Evolutionary conservation across 2,329 filamentous ascomycete species (phyloP), one percentile per base, ranked within the genome.

Genomic region (Tolypocladium inflatum): DNA sequence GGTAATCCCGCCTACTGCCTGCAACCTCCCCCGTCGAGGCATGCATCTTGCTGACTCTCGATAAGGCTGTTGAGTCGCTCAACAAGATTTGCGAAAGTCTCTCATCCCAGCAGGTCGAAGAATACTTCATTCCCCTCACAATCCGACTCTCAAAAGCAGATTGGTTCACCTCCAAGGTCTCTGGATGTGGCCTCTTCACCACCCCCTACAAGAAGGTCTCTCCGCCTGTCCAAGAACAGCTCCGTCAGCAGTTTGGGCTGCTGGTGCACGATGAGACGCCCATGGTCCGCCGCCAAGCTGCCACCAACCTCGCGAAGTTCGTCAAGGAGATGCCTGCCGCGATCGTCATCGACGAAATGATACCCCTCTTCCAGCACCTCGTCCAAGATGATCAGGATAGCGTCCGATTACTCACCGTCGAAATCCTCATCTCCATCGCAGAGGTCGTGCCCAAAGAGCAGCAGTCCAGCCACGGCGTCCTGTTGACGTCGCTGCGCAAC

Each of bases 151-250:
- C 94, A 64, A 99, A 97, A 83, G 94, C 94, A 76, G 94, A 99
- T 78, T 99, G 94, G 94, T 99, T 99, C 76, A 99, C 94, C 59
- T 97, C 94, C 64, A 99, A 97, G 79, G 94, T 99, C 64, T 99
- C 94, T 38, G 94, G 93, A 62, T 96, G 93, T 64, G 94, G 94
- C 62, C 88, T 99, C 62, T 99, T 93, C 79, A 94, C 90, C 72
- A 85, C 87, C 54, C 93, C 94, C 63, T 99, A 99, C 80, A 88
- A 87, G 68, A 96, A 95, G 80, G 91, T 94, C 60, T 88, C 91
- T 57, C 83, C 88, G 55, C 82, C 86, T n/a, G 85, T 92, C 65
- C 94, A 99, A 77, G 91, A 96, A 77, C 88, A 87, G 67, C 86
- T 99, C 60, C 85, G 94, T 70, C 88, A 93, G 74, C 91, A 97